Evolutionary conservation across 345 rosid genomes (phyloP), one percentile per base, ranked within the genome.

Genomic region (Syzygium oleosum): DNA sequence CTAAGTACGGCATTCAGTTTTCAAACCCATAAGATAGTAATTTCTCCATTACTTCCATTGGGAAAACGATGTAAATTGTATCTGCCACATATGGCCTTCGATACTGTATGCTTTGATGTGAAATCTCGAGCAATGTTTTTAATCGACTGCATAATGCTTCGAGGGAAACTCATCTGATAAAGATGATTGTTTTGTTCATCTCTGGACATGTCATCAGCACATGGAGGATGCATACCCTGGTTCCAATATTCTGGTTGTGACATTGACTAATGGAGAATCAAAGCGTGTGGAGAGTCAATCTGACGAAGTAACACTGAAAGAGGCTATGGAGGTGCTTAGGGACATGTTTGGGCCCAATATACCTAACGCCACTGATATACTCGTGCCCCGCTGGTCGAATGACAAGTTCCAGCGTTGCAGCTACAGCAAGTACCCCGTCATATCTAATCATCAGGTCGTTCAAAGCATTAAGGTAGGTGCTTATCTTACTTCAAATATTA

Each of bases 371-470:
- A 93, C 93, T 0, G 93, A 94, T 84, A 94, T 97, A 80, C 95
- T 95, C 79, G 99, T 96, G 87, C 98, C 99, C n/a, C 97, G 98
- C 46, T 98, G 99, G 99, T 96, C 96, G 98, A 98, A 92, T 92
- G 95, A 98, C 91, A 90, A 98, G 86, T 98, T 95, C 92, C 99
- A 98, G 92, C 95, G 98, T 86, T 98, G 99, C 91, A 94, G 99
- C 95, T 96, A 98, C 94, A 96, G 99, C 92, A 96, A 96, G 49
- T 96, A 95, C 91, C 99, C 99, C 77, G 93, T 98, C 88, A 95
- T 95, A 53, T 94, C 95, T 55, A 91, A 96, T 89, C 91, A 91
- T 51, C 94, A 93, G 91, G 87, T 91, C 51, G 63, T 92, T 68
- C 92, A 91, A 77, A 91, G 92, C 84, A 92, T 98, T 17, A 93